Percentiles rank a stretch among this genome's conserved stretches.
These are phyloP conservation scores for Zygoascus sp. DNA, from an alignment of 1,139 yeast species.

Conservation along the genomic window DNA sequence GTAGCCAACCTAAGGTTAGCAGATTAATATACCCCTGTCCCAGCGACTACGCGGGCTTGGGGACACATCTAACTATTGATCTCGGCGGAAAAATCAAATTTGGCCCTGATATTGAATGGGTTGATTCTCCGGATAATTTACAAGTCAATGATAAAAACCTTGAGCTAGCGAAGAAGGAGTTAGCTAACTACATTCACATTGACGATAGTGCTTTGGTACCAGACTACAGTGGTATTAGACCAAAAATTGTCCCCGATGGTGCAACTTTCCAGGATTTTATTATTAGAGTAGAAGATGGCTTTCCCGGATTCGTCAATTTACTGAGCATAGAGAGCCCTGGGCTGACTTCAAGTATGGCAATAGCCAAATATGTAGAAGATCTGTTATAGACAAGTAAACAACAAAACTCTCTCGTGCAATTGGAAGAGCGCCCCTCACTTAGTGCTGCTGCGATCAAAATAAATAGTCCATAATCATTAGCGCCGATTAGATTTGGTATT, in stretches of 20 bases:
- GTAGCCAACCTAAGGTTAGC: conserved; percentile 41
- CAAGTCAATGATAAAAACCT: conserved; percentile 42
- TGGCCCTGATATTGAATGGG: conserved; percentile 91
- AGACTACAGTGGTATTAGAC: conserved; percentile 77
- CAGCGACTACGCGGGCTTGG: conserved; percentile 67
- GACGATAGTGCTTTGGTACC: conserved; percentile 52
- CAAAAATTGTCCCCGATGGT: conserved; percentile 53
- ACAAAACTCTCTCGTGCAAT: no score
- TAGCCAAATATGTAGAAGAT: conserved; percentile 63
- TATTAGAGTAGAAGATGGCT: conserved; percentile 60
- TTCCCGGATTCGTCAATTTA: conserved; percentile 74
- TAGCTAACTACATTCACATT: conserved; percentile 61
- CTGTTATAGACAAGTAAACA: no score
- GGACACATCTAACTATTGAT: conserved; percentile 82
- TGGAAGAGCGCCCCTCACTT: no score
- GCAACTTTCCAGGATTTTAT: conserved; percentile 64
- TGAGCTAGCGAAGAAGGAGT: conserved; percentile 54
- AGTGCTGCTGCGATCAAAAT: neutral
- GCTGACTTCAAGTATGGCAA: conserved; percentile 73
- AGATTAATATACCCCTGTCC: conserved; percentile 74
- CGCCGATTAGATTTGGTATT: conserved; percentile 20
- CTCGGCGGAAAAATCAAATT: conserved; percentile 74
- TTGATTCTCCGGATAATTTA: conserved; percentile 41
- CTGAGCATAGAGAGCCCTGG: conserved; percentile 92
- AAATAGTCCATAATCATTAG: conserved; percentile 2